A percentile compares a stretch with the other conserved stretches of the same genome.
phyloP scores from a whole-genome alignment of 1,284 basidiomycete genomes.

The Ganoderma boninense region DNA sequence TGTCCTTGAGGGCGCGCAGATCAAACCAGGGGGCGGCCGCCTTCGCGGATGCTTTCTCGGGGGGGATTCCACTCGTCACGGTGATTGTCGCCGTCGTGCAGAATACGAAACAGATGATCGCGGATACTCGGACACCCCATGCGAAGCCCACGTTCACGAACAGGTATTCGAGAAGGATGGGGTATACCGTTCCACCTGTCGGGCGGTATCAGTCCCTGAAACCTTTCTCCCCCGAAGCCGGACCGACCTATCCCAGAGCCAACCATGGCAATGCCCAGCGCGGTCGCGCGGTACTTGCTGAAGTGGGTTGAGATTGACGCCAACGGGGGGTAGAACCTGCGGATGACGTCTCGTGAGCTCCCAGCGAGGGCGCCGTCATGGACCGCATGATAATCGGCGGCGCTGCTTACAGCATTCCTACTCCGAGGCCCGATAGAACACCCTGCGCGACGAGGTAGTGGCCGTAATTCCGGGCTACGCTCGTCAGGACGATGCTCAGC shows the following conservation, averaged over 20 bases:
- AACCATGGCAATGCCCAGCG: slow-evolving; percentile 55
- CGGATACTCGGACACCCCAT: slow-evolving; percentile 58
- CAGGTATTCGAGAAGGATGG: slow-evolving; percentile 67
- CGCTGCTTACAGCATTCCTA: slow-evolving; percentile 45
- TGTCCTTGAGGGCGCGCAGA: slow-evolving; percentile 40
- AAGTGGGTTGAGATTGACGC: slow-evolving; percentile 55
- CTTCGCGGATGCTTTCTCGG: slow-evolving; percentile 17
- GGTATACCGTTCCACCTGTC: slow-evolving; percentile 71
- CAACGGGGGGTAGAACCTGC: slow-evolving; percentile 42
- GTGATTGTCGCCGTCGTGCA: slow-evolving; percentile 39
- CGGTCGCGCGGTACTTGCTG: slow-evolving; percentile 65
- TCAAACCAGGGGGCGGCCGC: slow-evolving; percentile 35
- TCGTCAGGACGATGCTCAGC: slow-evolving; percentile 46
- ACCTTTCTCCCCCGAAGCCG: neutral
- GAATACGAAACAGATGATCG: slow-evolving; percentile 43
- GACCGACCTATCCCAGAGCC: slow-evolving; percentile 43
- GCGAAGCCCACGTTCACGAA: slow-evolving; percentile 65
- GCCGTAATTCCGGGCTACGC: slow-evolving; percentile 44
- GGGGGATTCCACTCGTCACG: slow-evolving; percentile 40
- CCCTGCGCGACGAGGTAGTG: slow-evolving; percentile 49
- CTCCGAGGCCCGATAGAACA: slow-evolving; percentile 47
- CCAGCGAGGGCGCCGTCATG: neutral
- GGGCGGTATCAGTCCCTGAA: slow-evolving; percentile 11
- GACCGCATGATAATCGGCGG: slow-evolving; percentile 6
- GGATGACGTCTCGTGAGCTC: slow-evolving; percentile 7